These are phyloP conservation scores for Colletotrichum neosansevieriae DNA, from an alignment of 2,329 filamentous ascomycete species.

Conservation along the genomic window DNA sequence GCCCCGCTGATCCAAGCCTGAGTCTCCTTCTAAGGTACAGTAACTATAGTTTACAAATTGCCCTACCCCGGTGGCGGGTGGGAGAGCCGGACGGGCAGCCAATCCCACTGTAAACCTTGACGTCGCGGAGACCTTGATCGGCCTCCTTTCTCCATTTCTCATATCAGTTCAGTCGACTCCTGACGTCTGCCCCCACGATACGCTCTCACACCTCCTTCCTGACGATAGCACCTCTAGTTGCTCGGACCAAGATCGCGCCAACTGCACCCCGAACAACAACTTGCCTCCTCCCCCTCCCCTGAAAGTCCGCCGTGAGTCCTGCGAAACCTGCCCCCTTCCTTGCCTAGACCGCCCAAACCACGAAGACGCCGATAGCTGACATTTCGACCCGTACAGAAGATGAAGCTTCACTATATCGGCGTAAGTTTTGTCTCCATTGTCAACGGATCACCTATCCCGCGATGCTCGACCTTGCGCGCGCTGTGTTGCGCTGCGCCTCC, in stretches of 20 bases:
- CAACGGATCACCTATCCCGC: background rate
- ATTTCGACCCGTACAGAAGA: slow-evolving; percentile 55
- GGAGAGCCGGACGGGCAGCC: background rate
- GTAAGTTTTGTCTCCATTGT: slow-evolving; percentile 63
- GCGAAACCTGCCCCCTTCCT: background rate
- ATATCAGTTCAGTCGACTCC: slow-evolving; percentile 19
- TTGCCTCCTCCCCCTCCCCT: slow-evolving; percentile 8
- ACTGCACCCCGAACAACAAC: background rate
- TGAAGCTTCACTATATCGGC: slow-evolving; percentile 91
- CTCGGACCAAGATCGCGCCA: background rate
- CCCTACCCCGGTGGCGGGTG: slow-evolving; percentile 25
- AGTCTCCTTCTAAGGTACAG: background rate
- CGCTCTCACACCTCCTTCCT: background rate
- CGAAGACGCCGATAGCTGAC: slow-evolving; percentile 21
- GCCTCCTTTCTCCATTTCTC: slow-evolving; percentile 31
- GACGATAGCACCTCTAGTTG: background rate
- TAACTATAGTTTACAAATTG: background rate
- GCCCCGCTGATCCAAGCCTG: slow-evolving; percentile 17
- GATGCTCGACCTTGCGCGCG: background rate
- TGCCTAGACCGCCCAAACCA: slow-evolving; percentile 27
- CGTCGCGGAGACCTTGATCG: slow-evolving; percentile 14
- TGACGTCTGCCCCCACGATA: slow-evolving; percentile 9
- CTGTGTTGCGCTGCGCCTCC: background rate
- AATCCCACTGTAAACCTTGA: slow-evolving; percentile 34
- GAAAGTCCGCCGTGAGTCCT: slow-evolving; percentile 36